Evolutionary conservation across 208 protist genomes (phyloP).

Genomic region (Acanthamoeba royreba): DNA sequence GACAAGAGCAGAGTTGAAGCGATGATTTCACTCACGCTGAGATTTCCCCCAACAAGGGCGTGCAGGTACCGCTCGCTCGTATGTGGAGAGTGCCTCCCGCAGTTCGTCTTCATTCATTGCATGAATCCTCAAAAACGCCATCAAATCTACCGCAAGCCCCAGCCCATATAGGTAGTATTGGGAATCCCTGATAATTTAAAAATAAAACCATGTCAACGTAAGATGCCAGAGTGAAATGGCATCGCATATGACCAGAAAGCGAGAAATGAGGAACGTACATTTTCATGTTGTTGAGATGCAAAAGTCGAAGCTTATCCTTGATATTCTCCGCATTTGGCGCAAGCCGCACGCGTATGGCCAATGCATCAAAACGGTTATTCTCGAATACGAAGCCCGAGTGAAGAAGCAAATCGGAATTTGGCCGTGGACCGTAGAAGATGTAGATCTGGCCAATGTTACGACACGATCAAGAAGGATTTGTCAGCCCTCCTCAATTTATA

Average conservation of each 20-base stretch:
- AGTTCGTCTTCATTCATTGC: constrained; percentile 8
- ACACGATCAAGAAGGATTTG: not conserved
- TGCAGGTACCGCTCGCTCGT: not conserved
- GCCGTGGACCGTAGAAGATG: constrained; percentile 8
- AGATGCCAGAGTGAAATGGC: no score
- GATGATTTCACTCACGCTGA: no score
- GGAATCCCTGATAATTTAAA: not conserved
- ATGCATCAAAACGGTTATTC: not conserved
- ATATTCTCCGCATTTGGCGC: not conserved
- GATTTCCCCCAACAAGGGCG: no score
- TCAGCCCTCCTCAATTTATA: no score
- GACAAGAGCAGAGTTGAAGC: not conserved
- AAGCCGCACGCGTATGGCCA: not conserved
- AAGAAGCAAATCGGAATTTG: not conserved
- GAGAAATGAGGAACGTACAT: not conserved
- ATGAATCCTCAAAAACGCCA: not conserved
- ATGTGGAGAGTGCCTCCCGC: not conserved
- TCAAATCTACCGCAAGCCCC: not conserved
- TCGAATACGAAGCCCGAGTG: not conserved
- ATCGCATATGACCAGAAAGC: no score
- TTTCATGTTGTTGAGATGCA: not conserved
- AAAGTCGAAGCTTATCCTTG: not conserved
- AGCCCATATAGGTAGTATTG: not conserved
- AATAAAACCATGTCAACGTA: no score
- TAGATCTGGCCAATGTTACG: not conserved